phyloP scores from a whole-genome alignment of 2,329 filamentous ascomycete species.

The Monilinia aucupariae region DNA sequence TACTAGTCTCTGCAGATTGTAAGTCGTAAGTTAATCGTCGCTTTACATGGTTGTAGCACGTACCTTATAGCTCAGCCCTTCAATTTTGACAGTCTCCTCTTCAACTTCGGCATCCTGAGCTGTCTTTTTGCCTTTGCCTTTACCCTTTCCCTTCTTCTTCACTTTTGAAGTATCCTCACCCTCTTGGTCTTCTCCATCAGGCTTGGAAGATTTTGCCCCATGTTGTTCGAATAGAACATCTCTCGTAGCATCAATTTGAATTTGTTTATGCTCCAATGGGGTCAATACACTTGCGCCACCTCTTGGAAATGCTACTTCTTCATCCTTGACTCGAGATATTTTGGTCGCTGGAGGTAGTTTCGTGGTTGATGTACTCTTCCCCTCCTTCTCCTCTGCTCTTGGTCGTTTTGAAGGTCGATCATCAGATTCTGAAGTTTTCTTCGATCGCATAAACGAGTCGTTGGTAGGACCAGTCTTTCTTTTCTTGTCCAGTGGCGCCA shows the following conservation, averaged over 20 bases:
- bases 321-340: slow-evolving; percentile 55
- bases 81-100: slow-evolving; percentile 61
- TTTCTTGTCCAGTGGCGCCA: slow-evolving; percentile 36
- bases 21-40: slow-evolving; percentile 28
- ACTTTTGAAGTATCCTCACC: slow-evolving; percentile 27
- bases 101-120: slow-evolving; percentile 45
- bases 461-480: slow-evolving; percentile 34
- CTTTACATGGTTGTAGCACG: slow-evolving; percentile 24
- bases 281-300: slow-evolving; percentile 88
- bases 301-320: slow-evolving; percentile 86
- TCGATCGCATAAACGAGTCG: slow-evolving; percentile 33
- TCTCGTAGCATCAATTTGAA: slow-evolving; percentile 84
- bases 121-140: slow-evolving; percentile 48
- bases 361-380: slow-evolving; percentile 21
- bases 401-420: slow-evolving; percentile 31
- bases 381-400: slow-evolving; percentile 29
- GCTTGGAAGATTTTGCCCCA: slow-evolving; percentile 45
- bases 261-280: slow-evolving; percentile 92
- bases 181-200: slow-evolving; percentile 33
- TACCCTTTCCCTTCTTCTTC: slow-evolving; percentile 46
- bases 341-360: slow-evolving; percentile 28
- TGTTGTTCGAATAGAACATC: slow-evolving; percentile 88
- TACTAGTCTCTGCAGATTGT: slow-evolving; percentile 61
- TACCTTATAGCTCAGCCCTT: slow-evolving; percentile 87
- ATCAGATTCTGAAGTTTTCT: slow-evolving; percentile 27